Evolutionary conservation across 768 basidiomycete species (phyloP).

Genomic region (Chalciporus sphaerocephalus): DNA sequence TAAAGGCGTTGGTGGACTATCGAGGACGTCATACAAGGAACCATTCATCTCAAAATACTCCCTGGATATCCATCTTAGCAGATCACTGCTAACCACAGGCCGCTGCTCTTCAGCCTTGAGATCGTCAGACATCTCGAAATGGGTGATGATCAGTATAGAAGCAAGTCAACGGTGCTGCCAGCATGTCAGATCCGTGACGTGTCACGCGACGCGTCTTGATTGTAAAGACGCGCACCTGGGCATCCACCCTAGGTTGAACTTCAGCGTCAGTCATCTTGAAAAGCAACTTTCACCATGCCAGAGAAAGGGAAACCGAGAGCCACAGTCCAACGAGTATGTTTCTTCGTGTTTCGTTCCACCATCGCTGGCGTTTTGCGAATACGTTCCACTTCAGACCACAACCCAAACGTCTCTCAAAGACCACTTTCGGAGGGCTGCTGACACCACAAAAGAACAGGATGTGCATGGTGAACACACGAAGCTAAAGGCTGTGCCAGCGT

Average conservation of each 20-base stretch:
- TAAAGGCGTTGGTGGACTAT: conserved; percentile 56
- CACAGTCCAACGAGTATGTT: conserved; percentile 19
- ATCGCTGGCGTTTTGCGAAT: conserved; percentile 6
- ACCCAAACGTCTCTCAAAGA: conserved; percentile 28
- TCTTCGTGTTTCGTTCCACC: not conserved
- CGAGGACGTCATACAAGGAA: conserved; percentile 43
- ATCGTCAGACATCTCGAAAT: conserved; percentile 7
- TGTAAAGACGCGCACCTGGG: not conserved
- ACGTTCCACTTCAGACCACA: conserved; percentile 6
- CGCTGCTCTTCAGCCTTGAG: conserved; percentile 8
- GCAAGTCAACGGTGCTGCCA: too few relatives aligned
- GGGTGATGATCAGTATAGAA: too few relatives aligned
- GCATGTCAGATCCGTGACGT: conserved; percentile 19
- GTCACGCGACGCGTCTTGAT: conserved; percentile 27
- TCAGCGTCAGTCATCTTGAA: not conserved
- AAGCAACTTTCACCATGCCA: conserved; percentile 14
- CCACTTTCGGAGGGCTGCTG: conserved; percentile 19
- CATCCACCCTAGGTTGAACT: not conserved
- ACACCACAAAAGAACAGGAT: conserved; percentile 1
- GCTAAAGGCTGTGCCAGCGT: not conserved
- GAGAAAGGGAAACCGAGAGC: conserved; percentile 24
- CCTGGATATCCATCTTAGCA: conserved; percentile 34
- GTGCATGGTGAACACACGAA: not conserved
- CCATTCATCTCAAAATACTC: conserved; percentile 58
- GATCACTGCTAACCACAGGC: conserved; percentile 12